Percentiles rank a stretch among this genome's conserved stretches.
Evolutionary conservation across 2,329 filamentous ascomycete species (phyloP).

Genomic region (Pochonia chlamydosporia): DNA sequence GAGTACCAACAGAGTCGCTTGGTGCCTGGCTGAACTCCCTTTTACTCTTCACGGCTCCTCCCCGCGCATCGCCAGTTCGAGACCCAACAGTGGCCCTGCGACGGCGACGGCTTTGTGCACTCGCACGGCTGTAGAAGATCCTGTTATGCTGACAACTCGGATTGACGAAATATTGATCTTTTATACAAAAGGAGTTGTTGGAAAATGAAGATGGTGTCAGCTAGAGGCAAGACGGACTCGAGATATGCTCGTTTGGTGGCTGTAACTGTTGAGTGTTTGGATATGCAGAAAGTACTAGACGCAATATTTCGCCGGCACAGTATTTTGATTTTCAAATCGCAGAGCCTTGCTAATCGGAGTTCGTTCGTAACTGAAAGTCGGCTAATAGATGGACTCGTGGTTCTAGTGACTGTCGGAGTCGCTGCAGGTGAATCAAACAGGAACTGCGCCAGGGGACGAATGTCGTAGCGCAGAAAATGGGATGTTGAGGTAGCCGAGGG

Average conservation of each 20-base stretch:
- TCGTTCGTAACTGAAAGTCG: background rate
- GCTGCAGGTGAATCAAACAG: background rate
- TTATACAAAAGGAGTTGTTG: background rate
- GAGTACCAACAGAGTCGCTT: background rate
- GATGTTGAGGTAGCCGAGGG: background rate
- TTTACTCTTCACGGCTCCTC: background rate
- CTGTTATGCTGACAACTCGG: background rate
- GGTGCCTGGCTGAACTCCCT: background rate
- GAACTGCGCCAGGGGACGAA: background rate
- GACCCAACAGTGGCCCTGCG: constrained; percentile 2
- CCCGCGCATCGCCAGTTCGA: constrained; percentile 2
- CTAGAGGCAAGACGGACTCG: background rate
- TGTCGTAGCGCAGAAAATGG: background rate
- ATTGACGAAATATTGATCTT: background rate
- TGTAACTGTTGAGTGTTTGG: background rate
- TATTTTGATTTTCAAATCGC: background rate
- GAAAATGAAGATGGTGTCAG: background rate
- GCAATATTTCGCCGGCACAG: too few species aligned
- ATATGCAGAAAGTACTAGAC: background rate
- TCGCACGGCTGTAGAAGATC: background rate
- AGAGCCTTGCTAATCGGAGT: background rate
- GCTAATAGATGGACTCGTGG: background rate
- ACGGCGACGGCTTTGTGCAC: background rate
- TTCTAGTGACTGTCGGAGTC: background rate
- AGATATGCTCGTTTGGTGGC: background rate